Evolutionary conservation across 345 rosid genomes (phyloP).

Genomic region (Camelina hispida): DNA sequence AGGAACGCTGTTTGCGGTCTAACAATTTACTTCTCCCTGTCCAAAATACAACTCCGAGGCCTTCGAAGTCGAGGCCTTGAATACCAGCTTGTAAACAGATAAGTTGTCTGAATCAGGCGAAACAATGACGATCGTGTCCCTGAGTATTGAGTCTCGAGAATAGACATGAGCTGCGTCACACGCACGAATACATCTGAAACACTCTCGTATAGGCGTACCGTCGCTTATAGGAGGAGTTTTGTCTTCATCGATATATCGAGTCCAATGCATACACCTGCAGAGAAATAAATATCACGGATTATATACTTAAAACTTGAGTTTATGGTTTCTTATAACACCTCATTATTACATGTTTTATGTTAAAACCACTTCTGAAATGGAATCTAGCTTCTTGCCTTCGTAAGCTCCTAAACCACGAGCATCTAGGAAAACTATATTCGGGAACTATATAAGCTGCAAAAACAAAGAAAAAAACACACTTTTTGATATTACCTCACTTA

Average conservation of each 20-base stretch:
- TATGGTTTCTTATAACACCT: not conserved
- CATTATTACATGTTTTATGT: not conserved
- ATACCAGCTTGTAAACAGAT: conserved; percentile 86
- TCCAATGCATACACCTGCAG: conserved; percentile 85
- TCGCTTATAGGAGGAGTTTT: conserved; percentile 87
- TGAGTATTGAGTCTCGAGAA: conserved; percentile 93
- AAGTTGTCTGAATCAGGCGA: conserved; percentile 95
- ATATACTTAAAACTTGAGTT: no score
- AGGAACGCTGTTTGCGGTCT: conserved; percentile 73
- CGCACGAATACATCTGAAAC: conserved; percentile 90
- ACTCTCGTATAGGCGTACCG: conserved; percentile 95
- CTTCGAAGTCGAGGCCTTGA: conserved; percentile 82
- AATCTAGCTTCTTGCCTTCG: conserved; percentile 81
- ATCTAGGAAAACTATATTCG: conserved; percentile 91
- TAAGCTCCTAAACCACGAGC: conserved; percentile 97
- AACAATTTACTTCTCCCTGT: conserved; percentile 80
- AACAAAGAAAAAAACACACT: no score
- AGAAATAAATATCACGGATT: no score
- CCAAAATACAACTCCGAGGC: conserved; percentile 74
- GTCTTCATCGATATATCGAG: conserved; percentile 70
- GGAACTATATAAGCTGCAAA: conserved; percentile 83
- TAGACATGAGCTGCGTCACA: conserved; percentile 89
- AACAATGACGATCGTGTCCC: conserved; percentile 71
- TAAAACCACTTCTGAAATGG: conserved; percentile 67
- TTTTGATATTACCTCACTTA: no score